These are phyloP conservation scores for Wallacemonas sp. DNA, from an alignment of 208 protist species.

Conservation along the genomic window DNA sequence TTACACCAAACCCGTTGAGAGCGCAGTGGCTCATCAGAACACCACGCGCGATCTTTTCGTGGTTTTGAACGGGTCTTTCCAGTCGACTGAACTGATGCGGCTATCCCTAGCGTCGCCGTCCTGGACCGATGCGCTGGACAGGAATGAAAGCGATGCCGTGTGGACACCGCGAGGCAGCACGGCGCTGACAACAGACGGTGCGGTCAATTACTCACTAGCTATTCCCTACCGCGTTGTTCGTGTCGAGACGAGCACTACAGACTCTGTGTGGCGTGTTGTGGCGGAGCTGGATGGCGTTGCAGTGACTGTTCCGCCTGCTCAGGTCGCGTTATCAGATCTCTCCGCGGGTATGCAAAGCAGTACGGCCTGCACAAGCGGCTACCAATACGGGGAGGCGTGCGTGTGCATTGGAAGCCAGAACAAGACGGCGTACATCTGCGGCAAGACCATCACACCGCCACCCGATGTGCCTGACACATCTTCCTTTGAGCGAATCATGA, in stretches of 20 bases:
- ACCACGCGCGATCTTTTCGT: constrained; percentile 7
- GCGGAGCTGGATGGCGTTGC: constrained; percentile 38
- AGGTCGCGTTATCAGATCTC: constrained; percentile 59
- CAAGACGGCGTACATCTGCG: constrained; percentile 33
- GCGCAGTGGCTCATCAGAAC: neutral
- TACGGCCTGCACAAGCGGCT: constrained; percentile 41
- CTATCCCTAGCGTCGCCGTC: constrained; percentile 25
- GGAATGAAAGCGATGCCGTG: neutral
- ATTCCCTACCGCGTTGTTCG: neutral
- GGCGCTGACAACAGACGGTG: neutral
- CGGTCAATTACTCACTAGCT: constrained; percentile 11
- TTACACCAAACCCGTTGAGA: constrained; percentile 19
- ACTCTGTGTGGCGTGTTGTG: constrained; percentile 19
- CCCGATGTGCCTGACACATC: constrained; percentile 9
- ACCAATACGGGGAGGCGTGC: constrained; percentile 30
- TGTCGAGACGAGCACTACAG: neutral
- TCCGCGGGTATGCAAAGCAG: constrained; percentile 48
- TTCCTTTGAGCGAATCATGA: constrained; percentile 20
- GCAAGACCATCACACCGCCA: neutral
- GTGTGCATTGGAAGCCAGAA: constrained; percentile 35
- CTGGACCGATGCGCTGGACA: constrained; percentile 16
- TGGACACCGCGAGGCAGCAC: neutral
- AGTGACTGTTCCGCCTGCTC: constrained; percentile 26
- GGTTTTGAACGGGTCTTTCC: constrained; percentile 4
- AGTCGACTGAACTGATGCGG: constrained; percentile 1